Conservation (phyloP, 345 rosid genomes). For the Corchorus capsularis region DNA sequence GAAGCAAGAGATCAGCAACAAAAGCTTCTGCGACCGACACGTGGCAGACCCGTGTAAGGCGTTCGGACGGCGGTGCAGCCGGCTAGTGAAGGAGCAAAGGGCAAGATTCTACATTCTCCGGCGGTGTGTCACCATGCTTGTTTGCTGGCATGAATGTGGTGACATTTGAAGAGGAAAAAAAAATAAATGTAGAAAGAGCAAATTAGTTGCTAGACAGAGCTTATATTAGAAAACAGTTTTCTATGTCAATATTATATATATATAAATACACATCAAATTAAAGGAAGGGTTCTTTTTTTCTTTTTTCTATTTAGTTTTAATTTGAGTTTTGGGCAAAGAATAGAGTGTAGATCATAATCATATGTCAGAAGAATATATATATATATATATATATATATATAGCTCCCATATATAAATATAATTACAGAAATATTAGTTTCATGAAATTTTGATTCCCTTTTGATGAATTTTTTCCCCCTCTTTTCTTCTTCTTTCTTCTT, state of each 20-base stretch:
- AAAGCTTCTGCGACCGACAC: slow-evolving; percentile 32
- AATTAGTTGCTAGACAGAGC: not conserved
- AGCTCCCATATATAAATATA: not conserved
- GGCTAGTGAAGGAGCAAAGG: slow-evolving; percentile 53
- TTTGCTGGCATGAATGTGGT: slow-evolving; percentile 58
- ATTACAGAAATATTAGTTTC: not conserved
- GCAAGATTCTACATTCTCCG: slow-evolving; percentile 66
- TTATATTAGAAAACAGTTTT: not conserved
- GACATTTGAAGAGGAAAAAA: not conserved
- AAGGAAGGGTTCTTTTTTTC: not conserved
- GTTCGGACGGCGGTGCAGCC: slow-evolving; percentile 44
- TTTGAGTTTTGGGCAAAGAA: not conserved
- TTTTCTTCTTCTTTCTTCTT: too few relatives aligned
- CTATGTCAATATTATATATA: not conserved
- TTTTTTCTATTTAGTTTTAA: not conserved
- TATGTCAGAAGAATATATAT: not conserved
- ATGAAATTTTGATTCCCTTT: not conserved
- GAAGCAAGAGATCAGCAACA: slow-evolving; percentile 28
- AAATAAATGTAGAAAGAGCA: not conserved
- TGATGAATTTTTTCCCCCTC: not conserved
- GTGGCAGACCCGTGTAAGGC: slow-evolving; percentile 41
- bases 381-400: too few relatives aligned
- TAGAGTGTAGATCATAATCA: slow-evolving; percentile 4
- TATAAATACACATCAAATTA: not conserved
- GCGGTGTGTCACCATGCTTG: slow-evolving; percentile 58